Conservation (phyloP, 1,284 basidiomycete genomes). For the Puccinia hordei region DNA sequence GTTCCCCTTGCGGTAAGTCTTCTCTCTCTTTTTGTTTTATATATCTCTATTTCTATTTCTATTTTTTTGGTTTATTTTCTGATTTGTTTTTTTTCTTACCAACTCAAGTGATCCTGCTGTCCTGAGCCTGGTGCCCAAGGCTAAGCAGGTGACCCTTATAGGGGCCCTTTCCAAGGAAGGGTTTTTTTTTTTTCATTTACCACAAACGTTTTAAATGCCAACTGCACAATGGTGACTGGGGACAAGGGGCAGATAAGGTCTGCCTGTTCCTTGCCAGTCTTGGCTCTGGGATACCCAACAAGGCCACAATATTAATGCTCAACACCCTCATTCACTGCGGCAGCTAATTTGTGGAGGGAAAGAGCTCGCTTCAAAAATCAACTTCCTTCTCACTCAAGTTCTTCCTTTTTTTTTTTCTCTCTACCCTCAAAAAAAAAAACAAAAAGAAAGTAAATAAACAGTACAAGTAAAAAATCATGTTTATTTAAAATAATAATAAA, state of each 20-base stretch:
- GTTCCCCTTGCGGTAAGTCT: not conserved
- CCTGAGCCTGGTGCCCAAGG: constrained; percentile 16
- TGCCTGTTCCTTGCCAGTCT: constrained; percentile 1
- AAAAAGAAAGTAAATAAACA: too few relatives aligned
- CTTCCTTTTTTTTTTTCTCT: too few relatives aligned
- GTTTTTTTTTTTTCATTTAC: constrained; percentile 6
- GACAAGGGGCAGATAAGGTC: not conserved
- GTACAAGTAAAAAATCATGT: too few relatives aligned
- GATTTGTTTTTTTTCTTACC: too few relatives aligned
- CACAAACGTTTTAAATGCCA: not conserved
- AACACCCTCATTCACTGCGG: constrained; percentile 20
- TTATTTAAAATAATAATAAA: too few relatives aligned
- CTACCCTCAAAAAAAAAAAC: too few relatives aligned
- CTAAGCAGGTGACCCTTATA: constrained; percentile 15
- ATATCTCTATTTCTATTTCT: not conserved
- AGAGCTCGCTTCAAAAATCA: not conserved
- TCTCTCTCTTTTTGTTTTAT: not conserved
- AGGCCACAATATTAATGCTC: not conserved
- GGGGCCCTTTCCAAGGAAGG: not conserved
- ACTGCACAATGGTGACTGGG: not conserved
- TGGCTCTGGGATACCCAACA: not conserved
- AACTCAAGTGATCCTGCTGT: not conserved
- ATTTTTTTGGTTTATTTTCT: not conserved
- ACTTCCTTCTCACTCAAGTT: constrained; percentile 2
- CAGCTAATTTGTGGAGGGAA: not conserved